Evolutionary conservation across 306 rosid genomes (phyloP), one percentile per base, ranked within the genome.

Genomic region (Citrullus colocynthis): DNA sequence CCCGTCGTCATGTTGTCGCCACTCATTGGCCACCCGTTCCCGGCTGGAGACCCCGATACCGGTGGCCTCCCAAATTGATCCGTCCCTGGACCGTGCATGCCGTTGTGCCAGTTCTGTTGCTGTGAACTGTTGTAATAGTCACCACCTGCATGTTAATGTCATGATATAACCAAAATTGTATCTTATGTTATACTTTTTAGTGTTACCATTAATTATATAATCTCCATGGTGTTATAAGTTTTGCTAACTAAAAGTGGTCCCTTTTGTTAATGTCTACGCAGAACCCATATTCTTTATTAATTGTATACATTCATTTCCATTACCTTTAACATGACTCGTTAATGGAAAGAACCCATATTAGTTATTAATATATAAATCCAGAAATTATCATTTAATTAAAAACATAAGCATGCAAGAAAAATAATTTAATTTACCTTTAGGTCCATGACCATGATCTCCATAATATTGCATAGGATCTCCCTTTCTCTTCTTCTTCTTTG

Each of bases 21-120:
- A 14, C 90, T 91, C 51, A 42, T 54, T 7, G 77, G 87, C 96
- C 84, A 87, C 7, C 84, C 82, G 1, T 48, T 72, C 18, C 63
- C 49, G 0, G 72, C 32, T 2, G 78, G 77, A n/a, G 72, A 42
- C 9, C 83, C 89, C 2, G 48, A 84, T 30, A 82, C 72, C 11
- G 83, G 75, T 32, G 78, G 74, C 85, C 92, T 83, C 36, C 88
- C 90, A 65, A 83, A 87, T 76, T 88, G 93, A 65, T 89, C 89
- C 48, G 75, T 69, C n/a, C 54, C 70, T 21, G 70, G 70, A 34
- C 70, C 67, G 69, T 37, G 80, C 88, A 39, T 83, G 87, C 88
- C 91, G 57, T 70, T 70, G 37, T 70, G 75, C 75, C 75, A 90
- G 54, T 65, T 82, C 3, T 64, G 77, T 30, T 86, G 79, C 20